Evolutionary conservation across 345 rosid species (phyloP), one percentile per base, ranked within the genome.

Genomic region (Gossypium raimondii): DNA sequence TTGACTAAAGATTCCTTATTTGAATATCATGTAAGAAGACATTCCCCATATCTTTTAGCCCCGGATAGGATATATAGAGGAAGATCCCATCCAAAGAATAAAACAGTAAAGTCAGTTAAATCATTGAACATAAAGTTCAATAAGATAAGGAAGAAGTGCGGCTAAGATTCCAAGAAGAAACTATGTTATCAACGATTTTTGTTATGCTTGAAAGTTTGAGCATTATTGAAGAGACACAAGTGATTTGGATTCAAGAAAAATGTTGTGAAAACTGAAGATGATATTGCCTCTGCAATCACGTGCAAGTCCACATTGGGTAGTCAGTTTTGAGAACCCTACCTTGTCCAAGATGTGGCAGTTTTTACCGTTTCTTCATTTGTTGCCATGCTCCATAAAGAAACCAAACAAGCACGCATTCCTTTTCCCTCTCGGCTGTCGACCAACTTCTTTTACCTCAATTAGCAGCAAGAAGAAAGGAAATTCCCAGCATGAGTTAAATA

Each of bases 11-110:
- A 34, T 34, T 34, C 1, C 41, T 34, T 34, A 34, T 57, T 81
- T 78, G 75, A 67, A 80, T 64, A 72, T 76, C 41, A 59, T 70
- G 75, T 67, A 67, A 24, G 80, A 68, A 13, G 83, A 87, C 86
- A 75, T 51, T 68, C 56, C 78, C 77, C 80, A 80, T 84, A 52
- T 63, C 29, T 52, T 75, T 73, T 63, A 22, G 76, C 81, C 81
- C 84, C 77, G 75, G 73, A 74, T 80, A 57, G 63, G 81, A 34
- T 34, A 5, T 29, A 34, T 4, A 34, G 76, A 71, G 85, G 79
- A 77, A 78, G 82, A 81, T 75, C 77, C 64, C 59, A 25, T 78
- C 56, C 58, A 78, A 69, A 67, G 44, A 69, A 81, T 24, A 70
- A 65, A 77, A 69, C 69, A 47, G 60, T 18, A 76, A 8, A 0